Base-by-base conservation (phyloP, 2,329 filamentous ascomycete genomes). In the Penicillium sp. region DNA sequence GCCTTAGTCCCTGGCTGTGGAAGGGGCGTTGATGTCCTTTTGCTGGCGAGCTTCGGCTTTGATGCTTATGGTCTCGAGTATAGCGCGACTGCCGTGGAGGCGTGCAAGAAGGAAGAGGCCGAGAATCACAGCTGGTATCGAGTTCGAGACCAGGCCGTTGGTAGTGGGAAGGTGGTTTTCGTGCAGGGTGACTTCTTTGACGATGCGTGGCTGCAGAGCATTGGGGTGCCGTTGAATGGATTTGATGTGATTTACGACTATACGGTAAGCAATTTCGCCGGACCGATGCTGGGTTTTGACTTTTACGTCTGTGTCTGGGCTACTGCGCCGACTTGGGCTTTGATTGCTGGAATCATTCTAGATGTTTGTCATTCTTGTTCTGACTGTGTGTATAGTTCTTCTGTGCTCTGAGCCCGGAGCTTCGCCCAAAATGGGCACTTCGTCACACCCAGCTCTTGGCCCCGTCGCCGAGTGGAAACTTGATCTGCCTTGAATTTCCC, bases 1-100 rank as follows among this genome's bases (percentile, higher is more conserved):
- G 86, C 82, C 1, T 69, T 93, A 6, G 82, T 94, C 0, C 84
- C 87, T 0, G 87, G 86, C 4, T 94, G 87, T 62, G 88, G 87
- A 0, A 75, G 77, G 31, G 88, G 87, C 4, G 83, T 92, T 56
- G 88, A 94, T 65, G 84, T 87, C 1, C 70, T 86, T 7, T 70
- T 94, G 25, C 73, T 94, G 30, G 76, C 80, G 33, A 77, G 77
- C 7, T 77, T 82, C 55, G 87, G 87, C 1, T 92, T 85, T 59
- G 82, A 93, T 62, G 79, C 80, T 1, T 80, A 77, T 53, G 88
- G 85, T 0, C 65, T 94, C 1, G 87, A 93, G 57, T 74, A 76
- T 38, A 80, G 79, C 30, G 54, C 68, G 6, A 67, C 64, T 12
- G 78, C 69, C 1, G 42, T 72, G 3, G 56, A 66, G 32, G 56